Percentiles rank a stretch among this genome's conserved stretches.
phyloP scores from a whole-genome alignment of 2,329 filamentous ascomycete species.

The Phialemoniopsis sp. region DNA sequence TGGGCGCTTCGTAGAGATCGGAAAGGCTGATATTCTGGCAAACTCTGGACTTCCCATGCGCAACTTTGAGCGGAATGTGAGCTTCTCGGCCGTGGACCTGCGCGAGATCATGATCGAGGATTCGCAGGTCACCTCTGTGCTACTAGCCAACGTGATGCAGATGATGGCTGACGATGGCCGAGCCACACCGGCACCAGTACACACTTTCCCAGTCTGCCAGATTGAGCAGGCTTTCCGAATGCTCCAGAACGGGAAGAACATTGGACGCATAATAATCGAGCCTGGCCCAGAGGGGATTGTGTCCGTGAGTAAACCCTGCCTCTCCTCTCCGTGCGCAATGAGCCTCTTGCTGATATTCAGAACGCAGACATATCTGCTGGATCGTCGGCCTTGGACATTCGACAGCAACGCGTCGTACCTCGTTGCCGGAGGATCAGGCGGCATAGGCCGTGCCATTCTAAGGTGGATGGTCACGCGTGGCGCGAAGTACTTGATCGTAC shows the following conservation, averaged over 20 bases:
- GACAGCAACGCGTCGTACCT: conserved; percentile 23
- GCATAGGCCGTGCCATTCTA: conserved; percentile 25
- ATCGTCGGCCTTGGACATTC: conserved; percentile 15
- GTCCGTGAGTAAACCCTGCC: conserved; percentile 15
- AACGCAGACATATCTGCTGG: conserved; percentile 15
- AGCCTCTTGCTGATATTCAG: too few species aligned
- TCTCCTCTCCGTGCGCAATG: too few species aligned
- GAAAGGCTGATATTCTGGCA: conserved; percentile 31
- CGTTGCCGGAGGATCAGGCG: conserved; percentile 24
- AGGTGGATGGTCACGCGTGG: conserved; percentile 24
- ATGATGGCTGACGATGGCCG: conserved; percentile 3
- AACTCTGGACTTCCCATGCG: conserved; percentile 34
- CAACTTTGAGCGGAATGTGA: conserved; percentile 30
- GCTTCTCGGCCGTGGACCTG: conserved; percentile 26
- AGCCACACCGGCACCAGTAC: conserved; percentile 18
- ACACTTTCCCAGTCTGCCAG: conserved; percentile 14
- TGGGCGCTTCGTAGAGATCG: conserved; percentile 41
- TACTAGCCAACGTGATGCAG: conserved; percentile 4
- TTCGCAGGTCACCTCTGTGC: not conserved
- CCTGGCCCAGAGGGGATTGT: conserved; percentile 12
- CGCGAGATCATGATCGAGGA: conserved; percentile 11
- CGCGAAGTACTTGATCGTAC: conserved; percentile 20
- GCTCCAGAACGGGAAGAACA: conserved; percentile 33
- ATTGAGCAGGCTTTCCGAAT: conserved; percentile 31
- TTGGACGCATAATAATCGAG: conserved; percentile 32